A percentile compares a stretch with the other conserved stretches of the same genome.
Evolutionary conservation across 2,329 filamentous ascomycete species (phyloP).

Genomic region (Acrodontium crateriforme): DNA sequence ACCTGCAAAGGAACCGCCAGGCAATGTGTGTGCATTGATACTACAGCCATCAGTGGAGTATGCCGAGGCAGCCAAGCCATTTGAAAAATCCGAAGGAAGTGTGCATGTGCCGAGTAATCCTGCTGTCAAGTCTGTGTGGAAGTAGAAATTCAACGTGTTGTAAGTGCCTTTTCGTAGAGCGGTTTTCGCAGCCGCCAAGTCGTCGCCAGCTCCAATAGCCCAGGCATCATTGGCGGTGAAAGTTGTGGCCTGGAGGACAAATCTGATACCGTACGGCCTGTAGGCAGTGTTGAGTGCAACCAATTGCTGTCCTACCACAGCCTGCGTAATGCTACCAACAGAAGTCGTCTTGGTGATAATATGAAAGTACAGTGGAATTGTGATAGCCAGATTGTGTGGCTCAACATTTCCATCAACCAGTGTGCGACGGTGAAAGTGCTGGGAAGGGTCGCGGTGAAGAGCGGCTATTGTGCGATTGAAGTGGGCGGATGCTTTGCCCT

Average conservation of each 20-base stretch:
- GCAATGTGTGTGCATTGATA: conserved; percentile 43
- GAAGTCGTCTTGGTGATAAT: conserved; percentile 27
- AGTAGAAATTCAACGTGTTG: conserved; percentile 43
- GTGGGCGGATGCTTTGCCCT: conserved; percentile 22
- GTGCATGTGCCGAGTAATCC: conserved; percentile 42
- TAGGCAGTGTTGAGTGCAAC: conserved; percentile 30
- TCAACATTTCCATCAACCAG: too few species aligned
- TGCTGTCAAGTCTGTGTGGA: conserved; percentile 39
- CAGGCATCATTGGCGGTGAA: conserved; percentile 41
- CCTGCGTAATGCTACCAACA: conserved; percentile 25
- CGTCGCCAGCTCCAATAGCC: conserved; percentile 34
- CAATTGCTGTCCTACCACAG: conserved; percentile 27
- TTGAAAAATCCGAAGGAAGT: conserved; percentile 27
- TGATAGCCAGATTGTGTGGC: conserved; percentile 16
- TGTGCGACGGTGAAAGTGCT: conserved; percentile 10
- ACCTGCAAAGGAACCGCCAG: conserved; percentile 33
- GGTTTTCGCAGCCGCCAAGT: conserved; percentile 39
- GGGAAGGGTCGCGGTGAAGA: conserved; percentile 16
- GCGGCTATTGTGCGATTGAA: conserved; percentile 25
- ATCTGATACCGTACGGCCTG: conserved; percentile 37
- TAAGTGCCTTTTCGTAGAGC: conserved; percentile 41
- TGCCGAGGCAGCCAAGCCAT: conserved; percentile 16
- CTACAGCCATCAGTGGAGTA: conserved; percentile 45
- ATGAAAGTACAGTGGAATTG: conserved; percentile 31
- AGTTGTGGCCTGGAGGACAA: conserved; percentile 35